phyloP scores from a whole-genome alignment of 352 stramenopile species.

The Phytophthora cryptogea region DNA sequence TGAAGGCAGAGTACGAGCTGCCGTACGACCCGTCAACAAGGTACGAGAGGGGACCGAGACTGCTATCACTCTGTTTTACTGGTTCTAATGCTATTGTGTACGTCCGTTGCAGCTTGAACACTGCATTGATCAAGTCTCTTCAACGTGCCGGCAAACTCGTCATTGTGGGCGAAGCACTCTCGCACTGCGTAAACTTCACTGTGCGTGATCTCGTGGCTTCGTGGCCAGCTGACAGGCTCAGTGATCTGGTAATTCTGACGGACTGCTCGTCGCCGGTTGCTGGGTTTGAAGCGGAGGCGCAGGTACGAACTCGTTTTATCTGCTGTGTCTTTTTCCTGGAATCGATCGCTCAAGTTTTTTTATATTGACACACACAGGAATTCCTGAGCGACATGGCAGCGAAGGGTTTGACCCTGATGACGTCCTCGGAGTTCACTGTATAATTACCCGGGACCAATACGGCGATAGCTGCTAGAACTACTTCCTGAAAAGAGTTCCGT shows the following conservation, averaged over 20 bases:
- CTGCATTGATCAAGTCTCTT: constrained; percentile 81
- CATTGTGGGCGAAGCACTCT: constrained; percentile 94
- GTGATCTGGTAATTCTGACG: constrained; percentile 62
- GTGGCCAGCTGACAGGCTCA: constrained; percentile 66
- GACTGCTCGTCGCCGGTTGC: constrained; percentile 68
- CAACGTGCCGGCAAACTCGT: constrained; percentile 73
- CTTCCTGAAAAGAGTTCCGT: too few species aligned
- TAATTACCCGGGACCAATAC: too few species aligned
- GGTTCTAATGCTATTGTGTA: not conserved
- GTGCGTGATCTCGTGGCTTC: constrained; percentile 89
- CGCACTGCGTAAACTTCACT: constrained; percentile 97
- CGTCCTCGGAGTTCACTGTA: too few species aligned
- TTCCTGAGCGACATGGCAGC: not conserved
- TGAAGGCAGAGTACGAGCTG: constrained; percentile 92
- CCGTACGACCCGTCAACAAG: constrained; percentile 55
- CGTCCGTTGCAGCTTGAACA: constrained; percentile 62
- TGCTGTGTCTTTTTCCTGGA: not conserved
- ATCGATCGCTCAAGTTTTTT: not conserved
- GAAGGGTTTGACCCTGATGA: too few species aligned
- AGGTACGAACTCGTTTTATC: constrained; percentile 27
- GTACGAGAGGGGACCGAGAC: constrained; percentile 28
- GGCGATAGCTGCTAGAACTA: too few species aligned
- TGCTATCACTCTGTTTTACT: not conserved
- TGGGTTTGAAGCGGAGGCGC: constrained; percentile 55
- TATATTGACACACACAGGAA: not conserved